Percentiles rank a stretch among this genome's conserved stretches.
Conservation (phyloP, 257 asterid species). For the Solanum lignicaule region DNA sequence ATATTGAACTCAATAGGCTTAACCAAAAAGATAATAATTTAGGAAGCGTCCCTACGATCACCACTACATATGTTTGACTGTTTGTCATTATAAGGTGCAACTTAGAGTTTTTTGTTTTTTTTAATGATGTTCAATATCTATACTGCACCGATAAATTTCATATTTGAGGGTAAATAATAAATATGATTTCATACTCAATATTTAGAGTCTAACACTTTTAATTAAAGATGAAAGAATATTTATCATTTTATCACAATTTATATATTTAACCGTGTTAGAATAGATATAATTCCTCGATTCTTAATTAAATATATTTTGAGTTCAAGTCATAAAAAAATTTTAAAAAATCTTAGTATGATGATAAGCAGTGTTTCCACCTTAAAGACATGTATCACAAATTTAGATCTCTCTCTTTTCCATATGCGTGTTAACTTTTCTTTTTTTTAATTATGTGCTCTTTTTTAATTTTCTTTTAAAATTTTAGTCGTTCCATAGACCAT, state of each 20-base stretch:
- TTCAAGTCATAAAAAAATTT: too few species aligned
- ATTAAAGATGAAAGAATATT: background rate
- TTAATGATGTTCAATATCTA: too few species aligned
- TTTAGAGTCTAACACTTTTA: rapidly evolving
- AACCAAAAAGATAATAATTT: background rate
- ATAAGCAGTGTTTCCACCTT: too few species aligned
- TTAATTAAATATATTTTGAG: too few species aligned
- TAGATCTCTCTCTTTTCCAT: too few species aligned
- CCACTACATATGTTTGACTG: background rate
- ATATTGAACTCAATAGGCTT: background rate
- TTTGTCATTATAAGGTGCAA: background rate
- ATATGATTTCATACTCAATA: background rate
- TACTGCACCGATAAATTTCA: background rate
- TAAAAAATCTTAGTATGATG: too few species aligned
- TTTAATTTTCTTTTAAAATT: background rate
- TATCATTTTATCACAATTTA: rapidly evolving
- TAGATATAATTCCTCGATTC: background rate
- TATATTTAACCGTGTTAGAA: background rate
- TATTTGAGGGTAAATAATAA: background rate
- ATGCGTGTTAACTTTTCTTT: background rate
- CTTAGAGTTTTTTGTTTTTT: too few species aligned
- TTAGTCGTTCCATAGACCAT: background rate
- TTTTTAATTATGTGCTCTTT: background rate
- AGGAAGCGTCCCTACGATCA: background rate
- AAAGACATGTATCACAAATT: too few species aligned